Percentiles rank a stretch among this genome's conserved stretches.
Conservation (phyloP, 345 rosid genomes). For the Isatis tinctoria region DNA sequence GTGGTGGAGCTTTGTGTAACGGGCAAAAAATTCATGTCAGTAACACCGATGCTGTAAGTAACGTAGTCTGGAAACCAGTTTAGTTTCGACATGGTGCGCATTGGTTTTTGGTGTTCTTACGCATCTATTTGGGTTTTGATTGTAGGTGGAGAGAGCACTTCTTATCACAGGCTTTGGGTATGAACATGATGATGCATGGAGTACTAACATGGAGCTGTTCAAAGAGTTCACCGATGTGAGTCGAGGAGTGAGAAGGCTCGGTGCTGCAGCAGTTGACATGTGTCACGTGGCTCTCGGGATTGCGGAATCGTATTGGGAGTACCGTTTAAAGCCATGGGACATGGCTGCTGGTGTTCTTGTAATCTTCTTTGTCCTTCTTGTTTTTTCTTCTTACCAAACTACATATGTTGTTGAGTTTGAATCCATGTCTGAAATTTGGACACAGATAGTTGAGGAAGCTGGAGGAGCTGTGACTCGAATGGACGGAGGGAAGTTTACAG, state of each 20-base stretch:
- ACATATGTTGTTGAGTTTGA: background rate
- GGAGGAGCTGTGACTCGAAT: conserved; percentile 81
- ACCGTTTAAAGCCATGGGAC: conserved; percentile 98
- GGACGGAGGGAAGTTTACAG: conserved; percentile 88
- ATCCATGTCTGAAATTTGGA: background rate
- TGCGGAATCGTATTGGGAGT: conserved; percentile 93
- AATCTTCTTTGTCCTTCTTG: conserved; percentile 15
- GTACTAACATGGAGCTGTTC: conserved; percentile 82
- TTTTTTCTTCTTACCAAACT: background rate
- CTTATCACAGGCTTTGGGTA: conserved; percentile 97
- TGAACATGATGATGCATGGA: conserved; percentile 92
- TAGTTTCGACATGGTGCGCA: background rate
- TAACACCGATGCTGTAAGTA: conserved; percentile 63
- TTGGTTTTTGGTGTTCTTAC: background rate
- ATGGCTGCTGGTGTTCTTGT: conserved; percentile 99
- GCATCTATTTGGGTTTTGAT: background rate
- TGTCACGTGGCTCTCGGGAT: conserved; percentile 95
- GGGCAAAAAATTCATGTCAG: conserved; percentile 75
- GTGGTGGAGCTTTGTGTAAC: conserved; percentile 95
- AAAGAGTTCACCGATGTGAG: conserved; percentile 90
- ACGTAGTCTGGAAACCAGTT: background rate
- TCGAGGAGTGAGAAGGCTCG: conserved; percentile 92
- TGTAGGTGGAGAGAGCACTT: conserved; percentile 89
- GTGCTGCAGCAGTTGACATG: conserved; percentile 99
- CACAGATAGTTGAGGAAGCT: conserved; percentile 96